Evolutionary conservation across 2,329 filamentous ascomycete genomes (phyloP), one percentile per base, ranked within the genome.

Genomic region (Rhynchosporium graminicola): DNA sequence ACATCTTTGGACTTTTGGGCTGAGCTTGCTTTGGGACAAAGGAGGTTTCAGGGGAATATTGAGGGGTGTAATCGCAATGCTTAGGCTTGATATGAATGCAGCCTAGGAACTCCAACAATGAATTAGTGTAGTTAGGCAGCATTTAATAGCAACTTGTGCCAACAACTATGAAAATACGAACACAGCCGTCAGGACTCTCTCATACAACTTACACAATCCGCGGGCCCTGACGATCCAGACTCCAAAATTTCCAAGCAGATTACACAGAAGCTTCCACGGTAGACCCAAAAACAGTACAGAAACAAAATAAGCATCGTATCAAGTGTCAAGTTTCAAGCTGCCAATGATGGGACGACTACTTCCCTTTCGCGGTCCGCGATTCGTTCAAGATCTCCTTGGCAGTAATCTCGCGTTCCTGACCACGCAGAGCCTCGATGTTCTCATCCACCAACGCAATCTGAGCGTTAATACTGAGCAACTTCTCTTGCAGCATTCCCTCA

Each of bases 361-460:
- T 31, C 33, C 43, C 12, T 10, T 55, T 68, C 58, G 43, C 47
- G 15, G 28, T 36, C 10, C 38, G 31, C 31, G 40, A 46, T 26
- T 62, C 52, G 38, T 59, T 54, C 26, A 43, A 46, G 6, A 38
- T 36, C 33, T 36, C 58, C 42, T 60, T 61, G 20, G 51, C 52
- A 46, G 59, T 46, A 13, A 60, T 45, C 31, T 62, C 63, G 20
- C 50, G 63, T 60, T 69, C 65, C 54, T 68, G 58, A 58, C 36
- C 62, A 42, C 63, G 57, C 47, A 87, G 71, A 45, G 76, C 79
- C 54, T 80, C 82, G 68, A 95, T 90, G 71, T 85, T 86, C 59
- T 94, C 91, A 70, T 95, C 90, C 42, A 94, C 80, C 4, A 95
- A 75, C 0, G 90, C 87, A 74, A 95, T 92, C 65, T 94, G 89